A percentile compares a stretch with the other conserved stretches of the same genome.
Conservation (phyloP, 106 monocot genomes). For the Vanilla planifolia region DNA sequence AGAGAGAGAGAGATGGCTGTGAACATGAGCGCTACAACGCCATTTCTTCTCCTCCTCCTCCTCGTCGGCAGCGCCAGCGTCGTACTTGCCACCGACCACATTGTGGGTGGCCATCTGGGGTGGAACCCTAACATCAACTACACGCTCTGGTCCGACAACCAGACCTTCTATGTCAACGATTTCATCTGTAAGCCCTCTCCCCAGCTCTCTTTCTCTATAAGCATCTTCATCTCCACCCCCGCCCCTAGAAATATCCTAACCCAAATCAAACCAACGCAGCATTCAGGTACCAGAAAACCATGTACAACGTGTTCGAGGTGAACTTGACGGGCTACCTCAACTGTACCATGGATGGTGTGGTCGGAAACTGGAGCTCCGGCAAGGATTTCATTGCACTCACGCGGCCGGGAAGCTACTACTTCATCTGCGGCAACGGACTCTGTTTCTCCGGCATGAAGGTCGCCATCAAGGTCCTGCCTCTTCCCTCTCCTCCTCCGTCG, state of each 20-base stretch:
- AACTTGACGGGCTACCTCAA: constrained; percentile 92
- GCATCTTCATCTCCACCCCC: background rate
- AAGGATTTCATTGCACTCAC: constrained; percentile 82
- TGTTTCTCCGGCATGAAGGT: constrained; percentile 81
- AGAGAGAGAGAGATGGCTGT: background rate
- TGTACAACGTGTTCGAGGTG: constrained; percentile 91
- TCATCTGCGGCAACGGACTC: constrained; percentile 71
- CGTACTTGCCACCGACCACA: constrained; percentile 70
- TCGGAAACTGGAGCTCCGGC: constrained; percentile 92
- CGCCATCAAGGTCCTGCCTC: constrained; percentile 48
- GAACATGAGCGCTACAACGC: background rate
- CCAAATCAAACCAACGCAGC: constrained; percentile 25
- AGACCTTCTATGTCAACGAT: constrained; percentile 82
- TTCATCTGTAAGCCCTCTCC: constrained; percentile 54
- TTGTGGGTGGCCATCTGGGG: constrained; percentile 74
- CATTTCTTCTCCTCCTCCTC: constrained; percentile 9
- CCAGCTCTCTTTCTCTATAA: background rate
- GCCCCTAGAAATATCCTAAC: constrained; percentile 9
- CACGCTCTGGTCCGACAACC: constrained; percentile 77
- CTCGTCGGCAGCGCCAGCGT: constrained; percentile 12
- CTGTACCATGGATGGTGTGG: constrained; percentile 72
- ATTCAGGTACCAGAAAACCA: constrained; percentile 87
- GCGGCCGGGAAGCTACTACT: constrained; percentile 62
- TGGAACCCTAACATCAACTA: constrained; percentile 96
- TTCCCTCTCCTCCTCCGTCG: constrained; percentile 17